Evolutionary conservation across 208 protist species (phyloP), one percentile per base, ranked within the genome.

Genomic region (Acanthamoeba castellanii): DNA sequence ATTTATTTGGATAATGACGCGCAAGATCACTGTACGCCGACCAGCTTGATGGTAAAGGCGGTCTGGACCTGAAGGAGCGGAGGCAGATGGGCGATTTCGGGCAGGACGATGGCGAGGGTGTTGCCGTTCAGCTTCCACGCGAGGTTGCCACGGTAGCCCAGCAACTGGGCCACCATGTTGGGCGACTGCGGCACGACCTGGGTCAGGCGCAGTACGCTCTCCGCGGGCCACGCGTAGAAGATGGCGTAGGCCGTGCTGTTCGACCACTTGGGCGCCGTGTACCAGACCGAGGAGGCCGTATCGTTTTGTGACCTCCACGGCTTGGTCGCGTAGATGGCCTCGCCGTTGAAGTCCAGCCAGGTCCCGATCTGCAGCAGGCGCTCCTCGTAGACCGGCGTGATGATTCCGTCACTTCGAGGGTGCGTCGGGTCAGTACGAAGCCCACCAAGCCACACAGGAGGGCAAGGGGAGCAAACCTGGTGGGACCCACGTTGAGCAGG

Each of bases 401-500:
- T 97, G 25, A 50, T 42, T n/a, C 96, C 96, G 32, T 97, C 95
- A 13, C 78, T 55, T 16, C n/a, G 42, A 14, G 25, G 18, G 7
- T 45, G 7, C 11, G 70, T 78, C 37, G 32, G 7, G 70, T 52
- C 4, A 52, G n/a, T n/a, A n/a, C n/a, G n/a, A n/a, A n/a, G n/a
- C n/a, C n/a, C n/a, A n/a, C n/a, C n/a, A n/a, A n/a, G n/a, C n/a
- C n/a, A n/a, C n/a, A n/a, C n/a, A n/a, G n/a, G 64, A 32, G 45
- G 4, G 25, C 57, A 64, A 47, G 30, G 14, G 30, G 20, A 18
- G 4, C 57, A 14, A 32, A 89, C 64, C 45, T 68, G 22, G 88
- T 95, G 25, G 96, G 96, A 18, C 95, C 96, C 0, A 97, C 84
- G 95, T 97, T 95, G 14, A 97, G 74, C 8, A 97, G 50, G 8